A percentile compares a stretch with the other conserved stretches of the same genome.
phyloP scores from a whole-genome alignment of 768 basidiomycete species.

The Holtermannia corniformis region DNA sequence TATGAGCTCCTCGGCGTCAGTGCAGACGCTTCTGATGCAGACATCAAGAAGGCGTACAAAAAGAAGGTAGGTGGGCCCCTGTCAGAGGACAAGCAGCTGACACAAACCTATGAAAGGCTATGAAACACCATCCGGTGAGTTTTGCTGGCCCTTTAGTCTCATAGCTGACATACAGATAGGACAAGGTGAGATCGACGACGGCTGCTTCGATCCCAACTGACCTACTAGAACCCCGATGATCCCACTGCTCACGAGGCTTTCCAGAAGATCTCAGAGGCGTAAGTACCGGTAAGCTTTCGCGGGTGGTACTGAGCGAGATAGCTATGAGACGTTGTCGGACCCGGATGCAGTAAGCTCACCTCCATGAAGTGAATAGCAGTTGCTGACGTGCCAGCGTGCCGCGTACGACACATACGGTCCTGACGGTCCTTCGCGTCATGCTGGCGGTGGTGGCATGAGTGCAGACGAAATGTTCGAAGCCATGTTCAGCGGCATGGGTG shows the following conservation, averaged over 20 bases:
- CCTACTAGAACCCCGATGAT: constrained; percentile 69
- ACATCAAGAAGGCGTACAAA: constrained; percentile 90
- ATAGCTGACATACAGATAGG: constrained; percentile 44
- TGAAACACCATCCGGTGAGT: constrained; percentile 39
- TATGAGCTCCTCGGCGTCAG: constrained; percentile 77
- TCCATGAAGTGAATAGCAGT: not conserved
- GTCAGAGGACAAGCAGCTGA: constrained; percentile 9
- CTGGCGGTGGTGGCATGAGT: constrained; percentile 46
- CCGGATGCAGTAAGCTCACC: constrained; percentile 22
- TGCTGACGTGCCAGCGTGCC: constrained; percentile 20
- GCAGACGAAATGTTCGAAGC: constrained; percentile 39
- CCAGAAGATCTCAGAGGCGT: constrained; percentile 84
- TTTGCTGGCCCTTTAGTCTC: not conserved
- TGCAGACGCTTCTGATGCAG: constrained; percentile 63
- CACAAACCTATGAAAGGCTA: constrained; percentile 51
- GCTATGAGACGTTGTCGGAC: constrained; percentile 33
- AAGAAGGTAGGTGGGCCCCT: constrained; percentile 56
- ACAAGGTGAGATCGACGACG: constrained; percentile 50
- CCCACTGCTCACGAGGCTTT: constrained; percentile 73
- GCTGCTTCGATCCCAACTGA: not conserved
- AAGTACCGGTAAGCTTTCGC: not conserved
- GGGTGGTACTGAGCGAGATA: not conserved
- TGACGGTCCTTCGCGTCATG: constrained; percentile 21
- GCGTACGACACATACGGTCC: constrained; percentile 34
- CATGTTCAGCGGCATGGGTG: constrained; percentile 45